Evolutionary conservation across 2,329 filamentous ascomycete species (phyloP).

Genomic region (Apiospora malaysiana): DNA sequence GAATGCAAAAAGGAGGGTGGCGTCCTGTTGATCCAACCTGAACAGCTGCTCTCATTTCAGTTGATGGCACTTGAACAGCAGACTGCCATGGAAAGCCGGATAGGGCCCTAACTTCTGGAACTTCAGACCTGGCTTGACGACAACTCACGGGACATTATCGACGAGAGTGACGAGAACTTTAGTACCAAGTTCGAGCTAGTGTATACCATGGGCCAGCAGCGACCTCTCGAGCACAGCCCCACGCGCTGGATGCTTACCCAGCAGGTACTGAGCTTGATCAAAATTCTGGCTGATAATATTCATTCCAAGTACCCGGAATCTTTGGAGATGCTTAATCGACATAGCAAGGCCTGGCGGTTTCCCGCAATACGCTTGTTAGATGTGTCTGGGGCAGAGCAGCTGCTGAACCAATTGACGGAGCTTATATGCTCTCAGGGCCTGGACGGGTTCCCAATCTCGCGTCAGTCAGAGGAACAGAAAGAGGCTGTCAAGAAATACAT

Average conservation of each 20-base stretch:
- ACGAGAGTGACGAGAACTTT: constrained; percentile 71
- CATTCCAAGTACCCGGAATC: constrained; percentile 25
- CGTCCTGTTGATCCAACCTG: constrained; percentile 66
- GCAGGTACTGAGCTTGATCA: constrained; percentile 53
- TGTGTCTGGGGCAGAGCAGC: constrained; percentile 32
- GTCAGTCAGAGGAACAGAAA: constrained; percentile 42
- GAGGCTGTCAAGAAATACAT: constrained; percentile 40
- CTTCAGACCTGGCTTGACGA: constrained; percentile 51
- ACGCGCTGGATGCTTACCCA: constrained; percentile 64
- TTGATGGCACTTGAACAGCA: constrained; percentile 62
- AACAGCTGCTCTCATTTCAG: constrained; percentile 68
- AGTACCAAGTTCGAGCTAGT: constrained; percentile 65
- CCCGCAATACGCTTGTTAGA: constrained; percentile 56
- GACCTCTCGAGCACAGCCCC: constrained; percentile 56
- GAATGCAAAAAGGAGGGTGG: constrained; percentile 57
- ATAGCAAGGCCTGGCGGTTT: constrained; percentile 44
- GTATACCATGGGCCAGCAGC: constrained; percentile 64
- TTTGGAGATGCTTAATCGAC: neutral
- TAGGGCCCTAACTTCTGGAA: constrained; percentile 44
- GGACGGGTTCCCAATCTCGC: neutral
- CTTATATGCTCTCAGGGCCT: neutral
- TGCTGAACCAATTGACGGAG: constrained; percentile 44
- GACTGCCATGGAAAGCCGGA: constrained; percentile 23
- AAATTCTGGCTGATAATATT: constrained; percentile 36
- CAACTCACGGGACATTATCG: constrained; percentile 60